A percentile compares a stretch with the other conserved stretches of the same genome.
Conservation (phyloP, 495 filamentous ascomycete species). For the Saxispiralis lemnorum region DNA sequence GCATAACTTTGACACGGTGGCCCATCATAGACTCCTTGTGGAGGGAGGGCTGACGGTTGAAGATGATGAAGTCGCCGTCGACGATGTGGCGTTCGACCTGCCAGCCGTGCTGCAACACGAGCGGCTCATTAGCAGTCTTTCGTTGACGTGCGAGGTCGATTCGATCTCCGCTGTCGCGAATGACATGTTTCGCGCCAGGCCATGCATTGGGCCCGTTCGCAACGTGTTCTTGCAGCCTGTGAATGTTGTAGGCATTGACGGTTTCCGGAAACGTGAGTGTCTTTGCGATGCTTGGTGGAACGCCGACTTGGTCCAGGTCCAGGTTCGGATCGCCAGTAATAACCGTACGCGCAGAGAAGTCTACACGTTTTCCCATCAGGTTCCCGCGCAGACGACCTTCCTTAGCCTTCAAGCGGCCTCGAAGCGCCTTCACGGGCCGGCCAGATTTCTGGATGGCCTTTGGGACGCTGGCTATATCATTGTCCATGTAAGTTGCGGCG, state of each 20-base stretch:
- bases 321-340: conserved; percentile 96
- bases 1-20: conserved; percentile 93
- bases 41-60: conserved; percentile 95
- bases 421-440: conserved; percentile 85
- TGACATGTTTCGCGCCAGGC: conserved; percentile 87
- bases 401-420: conserved; percentile 92
- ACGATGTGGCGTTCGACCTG: conserved; percentile 93
- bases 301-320: conserved; percentile 89
- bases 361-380: conserved; percentile 98
- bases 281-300: conserved; percentile 71
- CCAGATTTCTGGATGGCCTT: conserved; percentile 94
- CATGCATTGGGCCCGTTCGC: conserved; percentile 86
- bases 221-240: conserved; percentile 70
- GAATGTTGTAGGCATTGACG: conserved; percentile 95
- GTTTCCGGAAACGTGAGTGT: conserved; percentile 92
- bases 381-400: conserved; percentile 94
- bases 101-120: conserved; percentile 86
- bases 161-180: conserved; percentile 74
- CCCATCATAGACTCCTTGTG: conserved; percentile 99
- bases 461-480: conserved; percentile 90
- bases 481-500: conserved; percentile 98
- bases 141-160: conserved; percentile 78
- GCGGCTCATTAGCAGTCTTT: conserved; percentile 53
- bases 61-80: conserved; percentile 93
- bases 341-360: conserved; percentile 98